Base-by-base conservation (phyloP, 805 yeast species). In the Cyberlindnera mycetangii region DNA sequence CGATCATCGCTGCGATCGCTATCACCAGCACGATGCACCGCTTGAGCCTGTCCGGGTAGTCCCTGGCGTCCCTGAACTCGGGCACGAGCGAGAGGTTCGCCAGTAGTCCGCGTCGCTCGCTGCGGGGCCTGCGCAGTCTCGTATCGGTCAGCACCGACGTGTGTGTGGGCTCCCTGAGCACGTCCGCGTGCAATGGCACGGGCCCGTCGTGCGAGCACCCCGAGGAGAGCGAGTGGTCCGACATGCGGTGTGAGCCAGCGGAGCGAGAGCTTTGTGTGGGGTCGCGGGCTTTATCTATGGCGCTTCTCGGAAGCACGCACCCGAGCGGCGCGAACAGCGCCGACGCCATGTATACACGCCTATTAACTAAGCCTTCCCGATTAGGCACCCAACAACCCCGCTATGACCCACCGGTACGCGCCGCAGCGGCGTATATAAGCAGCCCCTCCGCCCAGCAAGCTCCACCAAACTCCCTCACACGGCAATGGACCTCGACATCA, bases 1-100 rank as follows among this genome's bases (percentile, higher is more conserved):
- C 96, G 42, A 85, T 75, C 59, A 84, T 67, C 1, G 90, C 85
- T 7, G 90, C 89, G 46, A 76, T 66, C 0, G 92, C 90, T 39
- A 87, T 78, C 14, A 85, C 67, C 27, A 76, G 67, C 0, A 85
- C 85, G 35, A 88, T 69, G n/a, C 71, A 42, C 39, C 64, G 56
- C 56, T 87, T 86, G 43, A 72, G 57, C 2, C 48, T 47, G 1
- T 52, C 45, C 5, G 89, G 81, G 53, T 83, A 79, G 14, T 76
- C 76, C 45, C 89, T 65, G 1, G 96, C 83, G 56, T 88, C 88
- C 37, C 76, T 75, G 55, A 80, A 82, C 60, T 88, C 96, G 0
- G 90, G 88, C 3, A 74, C 44, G 1, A 84, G 10, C 1, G 83
- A 64, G 2, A 84, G 36, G 4, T 51, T 54, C 0, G 82, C 66